Evolutionary conservation across 768 basidiomycete genomes (phyloP), one percentile per base, ranked within the genome.

Genomic region (Flagelloscypha sp.): DNA sequence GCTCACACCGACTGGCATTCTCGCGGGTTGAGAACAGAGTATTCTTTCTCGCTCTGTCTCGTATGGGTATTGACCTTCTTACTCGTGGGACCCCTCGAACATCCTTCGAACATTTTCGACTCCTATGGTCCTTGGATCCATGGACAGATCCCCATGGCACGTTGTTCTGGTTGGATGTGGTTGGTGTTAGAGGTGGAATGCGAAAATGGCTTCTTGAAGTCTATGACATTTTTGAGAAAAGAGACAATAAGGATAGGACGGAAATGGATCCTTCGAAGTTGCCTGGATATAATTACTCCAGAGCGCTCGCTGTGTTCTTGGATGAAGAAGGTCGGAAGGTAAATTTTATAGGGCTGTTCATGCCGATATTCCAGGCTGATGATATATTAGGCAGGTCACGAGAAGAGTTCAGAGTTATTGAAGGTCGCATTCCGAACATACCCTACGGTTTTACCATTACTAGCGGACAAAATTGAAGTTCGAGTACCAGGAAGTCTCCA

Each of bases 51-150:
- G 90, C 86, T 1, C 42, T 95, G 2, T 86, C 90, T 46, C 76
- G 84, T 90, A 55, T 43, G 82, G 40, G 22, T 31, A 13, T 30
- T 7, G 84, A 93, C 44, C 66, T 95, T 4, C 81, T 85, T 38
- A 76, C 88, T n/a, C 66, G 94, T 25, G 95, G 94, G 1, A 88
- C 88, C 47, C 74, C 81, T 35, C 74, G 89, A 12, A 90, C 94
- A 0, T 77, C 89, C 0, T 94, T 95, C 56, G 90, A 95, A 52
- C 92, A 90, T 48, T 78, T 87, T 1, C 74, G 84, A n/a, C 68
- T 97, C 2, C 62, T 97, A 34, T 79, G 84, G 40, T 75, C 79
- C 7, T 68, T 98, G 1, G 90, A 95, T 50, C 88, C 93, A 0
- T 72, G 73, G 61, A 66, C 65, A n/a, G 92, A 94, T 48, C 93